phyloP scores from a whole-genome alignment of 768 basidiomycete genomes.

The Hortiboletus campestris region DNA sequence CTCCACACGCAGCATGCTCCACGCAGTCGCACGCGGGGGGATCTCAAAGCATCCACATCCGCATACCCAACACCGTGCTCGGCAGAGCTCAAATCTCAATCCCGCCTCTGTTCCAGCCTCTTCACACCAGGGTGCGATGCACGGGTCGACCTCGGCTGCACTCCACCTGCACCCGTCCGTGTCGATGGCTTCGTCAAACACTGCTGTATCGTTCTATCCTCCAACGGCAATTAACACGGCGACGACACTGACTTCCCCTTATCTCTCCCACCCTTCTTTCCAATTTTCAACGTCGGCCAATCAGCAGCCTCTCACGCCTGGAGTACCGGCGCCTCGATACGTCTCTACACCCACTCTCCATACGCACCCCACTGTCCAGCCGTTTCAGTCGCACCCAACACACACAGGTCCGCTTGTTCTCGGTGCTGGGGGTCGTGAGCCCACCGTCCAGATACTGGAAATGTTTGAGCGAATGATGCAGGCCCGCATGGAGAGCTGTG shows the following conservation, averaged over 20 bases:
- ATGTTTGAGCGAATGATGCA: constrained; percentile 74
- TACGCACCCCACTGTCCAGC: constrained; percentile 6
- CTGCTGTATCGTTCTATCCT: constrained; percentile 26
- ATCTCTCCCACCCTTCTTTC: constrained; percentile 30
- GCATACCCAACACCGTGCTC: constrained; percentile 28
- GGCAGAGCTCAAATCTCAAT: constrained; percentile 32
- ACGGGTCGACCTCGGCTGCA: constrained; percentile 10
- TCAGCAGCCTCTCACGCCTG: constrained; percentile 12
- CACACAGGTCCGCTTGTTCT: constrained; percentile 26
- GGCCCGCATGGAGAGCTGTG: constrained; percentile 73
- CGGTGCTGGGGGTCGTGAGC: constrained; percentile 35
- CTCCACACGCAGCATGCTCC: constrained; percentile 22
- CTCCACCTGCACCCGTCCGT: constrained; percentile 17
- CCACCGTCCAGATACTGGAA: constrained; percentile 54
- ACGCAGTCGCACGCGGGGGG: constrained; percentile 20
- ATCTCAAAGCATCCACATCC: constrained; percentile 26
- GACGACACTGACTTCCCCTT: constrained; percentile 33
- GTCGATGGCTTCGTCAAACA: constrained; percentile 17
- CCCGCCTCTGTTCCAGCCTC: constrained; percentile 13
- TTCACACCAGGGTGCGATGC: constrained; percentile 17
- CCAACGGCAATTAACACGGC: constrained; percentile 29
- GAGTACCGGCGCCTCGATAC: constrained; percentile 7
- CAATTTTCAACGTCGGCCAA: constrained; percentile 20
- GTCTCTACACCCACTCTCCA: constrained; percentile 12
- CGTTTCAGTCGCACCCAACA: constrained; percentile 8